Evolutionary conservation across 441 rosid genomes (phyloP).

Genomic region (Populus hybrid): DNA sequence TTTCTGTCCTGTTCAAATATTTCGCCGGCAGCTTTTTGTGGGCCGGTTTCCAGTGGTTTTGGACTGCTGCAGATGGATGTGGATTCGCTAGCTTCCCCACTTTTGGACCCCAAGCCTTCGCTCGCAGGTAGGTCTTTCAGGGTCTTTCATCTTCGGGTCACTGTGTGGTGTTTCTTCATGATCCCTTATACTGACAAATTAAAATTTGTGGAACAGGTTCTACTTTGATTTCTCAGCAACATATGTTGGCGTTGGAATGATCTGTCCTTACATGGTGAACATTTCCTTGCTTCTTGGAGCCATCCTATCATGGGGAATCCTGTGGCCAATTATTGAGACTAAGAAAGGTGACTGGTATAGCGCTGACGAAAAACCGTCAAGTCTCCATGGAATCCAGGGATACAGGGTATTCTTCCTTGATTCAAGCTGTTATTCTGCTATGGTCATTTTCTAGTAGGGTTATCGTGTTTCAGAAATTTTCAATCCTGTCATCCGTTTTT

Average conservation of each 20-base stretch:
- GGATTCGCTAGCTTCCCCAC: conserved; percentile 78
- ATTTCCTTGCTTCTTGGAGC: conserved; percentile 77
- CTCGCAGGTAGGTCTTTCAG: conserved; percentile 35
- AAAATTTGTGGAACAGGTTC: conserved; percentile 41
- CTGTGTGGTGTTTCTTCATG: too few species aligned
- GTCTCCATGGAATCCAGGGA: conserved; percentile 76
- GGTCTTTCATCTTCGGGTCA: too few species aligned
- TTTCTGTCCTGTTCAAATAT: conserved; percentile 49
- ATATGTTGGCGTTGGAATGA: conserved; percentile 91
- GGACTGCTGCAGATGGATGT: conserved; percentile 53
- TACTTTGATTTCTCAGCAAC: conserved; percentile 90
- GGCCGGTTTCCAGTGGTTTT: conserved; percentile 93
- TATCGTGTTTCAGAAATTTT: not conserved
- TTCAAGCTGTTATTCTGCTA: not conserved
- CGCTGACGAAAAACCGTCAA: conserved; percentile 34
- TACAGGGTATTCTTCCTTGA: conserved; percentile 43
- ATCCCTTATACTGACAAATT: not conserved
- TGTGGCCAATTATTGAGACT: conserved; percentile 75
- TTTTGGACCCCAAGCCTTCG: conserved; percentile 64
- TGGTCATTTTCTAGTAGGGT: not conserved
- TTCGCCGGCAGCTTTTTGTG: conserved; percentile 56
- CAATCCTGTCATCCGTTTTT: not conserved
- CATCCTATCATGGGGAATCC: conserved; percentile 72
- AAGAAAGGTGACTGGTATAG: conserved; percentile 73
- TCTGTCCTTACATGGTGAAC: conserved; percentile 83